Conservation (phyloP, 2,329 filamentous ascomycete species). For the Xylaria sp. region DNA sequence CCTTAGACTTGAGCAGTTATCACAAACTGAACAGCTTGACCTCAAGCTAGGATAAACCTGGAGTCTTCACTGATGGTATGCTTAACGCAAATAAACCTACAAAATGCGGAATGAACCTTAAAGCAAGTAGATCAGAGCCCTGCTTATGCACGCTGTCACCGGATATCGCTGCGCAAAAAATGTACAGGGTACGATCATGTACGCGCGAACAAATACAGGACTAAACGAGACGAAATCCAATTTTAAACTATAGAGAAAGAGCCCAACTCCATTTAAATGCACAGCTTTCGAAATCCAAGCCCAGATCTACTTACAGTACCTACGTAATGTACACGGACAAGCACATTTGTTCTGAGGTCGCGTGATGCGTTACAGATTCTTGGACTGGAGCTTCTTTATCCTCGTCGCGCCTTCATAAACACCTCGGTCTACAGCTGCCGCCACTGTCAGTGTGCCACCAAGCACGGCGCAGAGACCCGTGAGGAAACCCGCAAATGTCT, state of each 20-base stretch:
- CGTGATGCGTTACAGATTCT: slow-evolving; percentile 58
- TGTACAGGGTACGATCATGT: too few relatives aligned
- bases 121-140: too few relatives aligned
- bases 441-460: slow-evolving; percentile 93
- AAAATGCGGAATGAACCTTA: too few relatives aligned
- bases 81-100: too few relatives aligned
- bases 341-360: not conserved
- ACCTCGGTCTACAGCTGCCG: slow-evolving; percentile 88
- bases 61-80: too few relatives aligned
- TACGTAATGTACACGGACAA: slow-evolving; percentile 31
- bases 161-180: too few relatives aligned
- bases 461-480: slow-evolving; percentile 94
- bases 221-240: too few relatives aligned
- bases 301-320: not conserved
- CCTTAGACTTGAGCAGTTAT: too few relatives aligned
- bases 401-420: slow-evolving; percentile 86
- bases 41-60: too few relatives aligned
- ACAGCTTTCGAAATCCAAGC: slow-evolving; percentile 13
- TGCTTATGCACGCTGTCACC: too few relatives aligned
- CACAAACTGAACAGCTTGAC: too few relatives aligned
- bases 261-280: slow-evolving; percentile 28
- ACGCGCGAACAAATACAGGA: not conserved
- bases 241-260: slow-evolving; percentile 13
- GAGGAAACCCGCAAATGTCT: slow-evolving; percentile 90
- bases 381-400: slow-evolving; percentile 82